Percentiles rank a stretch among this genome's conserved stretches.
Conservation (phyloP, 306 rosid species). For the Leucaena leucocephala region DNA sequence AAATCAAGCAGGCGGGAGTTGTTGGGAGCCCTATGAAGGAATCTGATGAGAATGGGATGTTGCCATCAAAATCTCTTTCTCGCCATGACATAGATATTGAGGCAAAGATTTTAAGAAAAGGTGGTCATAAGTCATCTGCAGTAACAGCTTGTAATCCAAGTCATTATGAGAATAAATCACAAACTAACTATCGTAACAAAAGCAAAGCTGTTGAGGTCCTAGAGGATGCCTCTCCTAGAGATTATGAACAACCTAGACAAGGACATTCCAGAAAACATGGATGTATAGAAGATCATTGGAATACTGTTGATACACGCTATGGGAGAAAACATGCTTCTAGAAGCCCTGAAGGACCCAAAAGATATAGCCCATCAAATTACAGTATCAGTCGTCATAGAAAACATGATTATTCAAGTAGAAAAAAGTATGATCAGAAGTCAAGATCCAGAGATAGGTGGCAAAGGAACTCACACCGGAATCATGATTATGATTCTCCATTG, state of each 20-base stretch:
- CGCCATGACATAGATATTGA: conserved; percentile 38
- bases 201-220: conserved; percentile 29
- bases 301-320: conserved; percentile 35
- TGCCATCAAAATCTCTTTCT: conserved; percentile 44
- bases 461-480: conserved; percentile 44
- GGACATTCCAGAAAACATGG: conserved; percentile 40
- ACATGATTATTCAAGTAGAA: conserved; percentile 45
- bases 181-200: conserved; percentile 34
- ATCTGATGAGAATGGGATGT: conserved; percentile 43
- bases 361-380: conserved; percentile 46
- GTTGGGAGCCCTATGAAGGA: conserved; percentile 62
- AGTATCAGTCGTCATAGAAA: conserved; percentile 41
- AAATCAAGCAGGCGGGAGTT: conserved; percentile 74
- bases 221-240: conserved; percentile 38
- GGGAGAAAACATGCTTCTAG: conserved; percentile 45
- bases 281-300: conserved; percentile 43
- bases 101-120: conserved; percentile 44
- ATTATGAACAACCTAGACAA: conserved; percentile 42
- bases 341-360: conserved; percentile 58
- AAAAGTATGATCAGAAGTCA: conserved; percentile 40
- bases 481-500: conserved; percentile 40
- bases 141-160: conserved; percentile 37
- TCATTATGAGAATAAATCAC: conserved; percentile 43
- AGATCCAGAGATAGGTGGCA: conserved; percentile 45
- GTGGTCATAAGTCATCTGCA: conserved; percentile 40